These are phyloP conservation scores for Geosiphon pyriformis DNA, from an alignment of 192 early-diverging fungal genomes.

Conservation along the genomic window DNA sequence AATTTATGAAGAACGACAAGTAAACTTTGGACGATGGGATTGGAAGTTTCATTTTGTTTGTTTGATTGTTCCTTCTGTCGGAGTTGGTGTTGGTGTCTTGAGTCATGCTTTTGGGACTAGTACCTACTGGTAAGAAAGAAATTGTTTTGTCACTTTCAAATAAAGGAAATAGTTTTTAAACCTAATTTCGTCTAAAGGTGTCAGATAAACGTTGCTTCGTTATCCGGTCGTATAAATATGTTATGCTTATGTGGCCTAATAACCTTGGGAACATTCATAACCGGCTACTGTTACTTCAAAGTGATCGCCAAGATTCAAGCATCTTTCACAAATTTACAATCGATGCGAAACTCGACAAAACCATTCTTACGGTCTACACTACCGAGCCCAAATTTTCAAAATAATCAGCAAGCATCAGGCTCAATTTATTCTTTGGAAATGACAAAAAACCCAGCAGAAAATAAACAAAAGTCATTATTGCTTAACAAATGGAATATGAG, in stretches of 20 bases:
- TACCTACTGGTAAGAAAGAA: background rate
- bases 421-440: no score
- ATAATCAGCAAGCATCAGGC: no score
- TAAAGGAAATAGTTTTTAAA: no score
- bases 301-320: background rate
- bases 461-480: no score
- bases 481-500: no score
- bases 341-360: background rate
- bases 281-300: background rate
- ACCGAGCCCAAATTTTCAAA: no score
- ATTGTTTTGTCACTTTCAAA: no score
- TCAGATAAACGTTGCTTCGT: background rate
- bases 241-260: background rate
- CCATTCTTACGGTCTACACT: no score
- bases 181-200: background rate
- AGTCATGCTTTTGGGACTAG: background rate
- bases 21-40: background rate
- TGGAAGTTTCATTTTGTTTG: background rate
- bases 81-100: background rate
- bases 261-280: background rate
- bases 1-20: background rate
- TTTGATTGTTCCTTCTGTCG: background rate
- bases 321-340: background rate
- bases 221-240: background rate
- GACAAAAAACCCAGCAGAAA: no score